Percentiles rank a stretch among this genome's conserved stretches.
Evolutionary conservation across 2,329 filamentous ascomycete species (phyloP).

Genomic region (Myriosclerotinia duriaeana): DNA sequence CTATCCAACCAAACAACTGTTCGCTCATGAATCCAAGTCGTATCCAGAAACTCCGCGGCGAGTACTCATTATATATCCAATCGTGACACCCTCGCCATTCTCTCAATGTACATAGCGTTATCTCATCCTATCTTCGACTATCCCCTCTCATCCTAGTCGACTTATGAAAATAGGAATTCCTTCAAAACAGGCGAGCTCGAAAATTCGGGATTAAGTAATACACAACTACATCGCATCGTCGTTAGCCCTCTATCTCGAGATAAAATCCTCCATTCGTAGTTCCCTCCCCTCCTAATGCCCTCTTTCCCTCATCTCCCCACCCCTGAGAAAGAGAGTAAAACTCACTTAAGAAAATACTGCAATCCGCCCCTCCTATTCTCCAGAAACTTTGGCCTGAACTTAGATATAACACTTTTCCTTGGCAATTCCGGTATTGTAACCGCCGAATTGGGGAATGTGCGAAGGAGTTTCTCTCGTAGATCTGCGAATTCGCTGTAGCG

Average conservation of each 20-base stretch:
- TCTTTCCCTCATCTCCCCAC: too few species aligned
- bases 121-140: neutral
- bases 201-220: slow-evolving; percentile 90
- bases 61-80: too few species aligned
- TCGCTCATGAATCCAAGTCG: too few species aligned
- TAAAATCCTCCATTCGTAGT: neutral
- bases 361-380: slow-evolving; percentile 80
- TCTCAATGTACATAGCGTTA: slow-evolving; percentile 6
- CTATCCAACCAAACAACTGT: too few species aligned
- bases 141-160: neutral
- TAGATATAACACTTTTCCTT: slow-evolving; percentile 86
- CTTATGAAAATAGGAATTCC: slow-evolving; percentile 64
- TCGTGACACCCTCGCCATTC: too few species aligned
- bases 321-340: slow-evolving; percentile 28
- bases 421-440: slow-evolving; percentile 87
- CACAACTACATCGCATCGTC: slow-evolving; percentile 60
- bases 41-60: too few species aligned
- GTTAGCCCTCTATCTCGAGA: neutral
- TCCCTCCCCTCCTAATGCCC: neutral
- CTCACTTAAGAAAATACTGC: slow-evolving; percentile 90
- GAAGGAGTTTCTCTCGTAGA: slow-evolving; percentile 69
- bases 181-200: slow-evolving; percentile 87
- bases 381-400: slow-evolving; percentile 80
- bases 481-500: slow-evolving; percentile 94
- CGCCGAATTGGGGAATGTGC: slow-evolving; percentile 80